Base-by-base conservation (phyloP, 2,329 filamentous ascomycete species). In the Epichloe brachyelytri region DNA sequence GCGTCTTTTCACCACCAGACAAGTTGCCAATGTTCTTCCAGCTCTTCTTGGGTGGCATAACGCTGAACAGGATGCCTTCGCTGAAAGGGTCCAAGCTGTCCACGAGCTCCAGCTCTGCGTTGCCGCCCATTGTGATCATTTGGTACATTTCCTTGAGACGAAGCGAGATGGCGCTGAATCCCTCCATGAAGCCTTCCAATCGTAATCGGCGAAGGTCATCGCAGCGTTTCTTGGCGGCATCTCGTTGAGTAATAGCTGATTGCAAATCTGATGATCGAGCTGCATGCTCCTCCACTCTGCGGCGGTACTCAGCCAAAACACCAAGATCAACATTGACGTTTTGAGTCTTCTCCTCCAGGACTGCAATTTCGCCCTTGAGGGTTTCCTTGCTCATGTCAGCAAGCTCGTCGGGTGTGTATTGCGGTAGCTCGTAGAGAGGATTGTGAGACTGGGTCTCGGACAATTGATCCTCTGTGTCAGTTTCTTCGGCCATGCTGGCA, bases 91-190 rank as follows among this genome's bases (percentile, higher is more conserved):
- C 94, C 3, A 98, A 74, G 17, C 85, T 91, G 71, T 98, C 93
- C 40, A 98, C 93, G 22, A 98, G 82, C 68, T 98, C 94, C 12
- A 98, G 79, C 71, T 98, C 93, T 0, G 93, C 93, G 61, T 98
- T 98, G 51, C 93, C 93, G 55, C 93, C 93, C 89, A 98, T 97
- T 20, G 93, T 98, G 66, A 98, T 98, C 90, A 98, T 96, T 66
- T 98, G 93, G 71, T 98, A 98, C 93, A 98, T 98, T 64, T 98
- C 93, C 73, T 98, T 98, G 44, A 98, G 76, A 1, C 91, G 86
- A 22, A 96, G 76, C 1, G 91, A 97, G 67, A 98, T 98, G 55
- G 82, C 85, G 62, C 85, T 85, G 72, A 98, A 97, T 39, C 94
- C 93, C 64, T 94, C 88, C 90, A 97, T 97, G 77, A 98, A 98